phyloP scores from a whole-genome alignment of 371 early-diverging fungal species.

The Conidiobolus incongruus region DNA sequence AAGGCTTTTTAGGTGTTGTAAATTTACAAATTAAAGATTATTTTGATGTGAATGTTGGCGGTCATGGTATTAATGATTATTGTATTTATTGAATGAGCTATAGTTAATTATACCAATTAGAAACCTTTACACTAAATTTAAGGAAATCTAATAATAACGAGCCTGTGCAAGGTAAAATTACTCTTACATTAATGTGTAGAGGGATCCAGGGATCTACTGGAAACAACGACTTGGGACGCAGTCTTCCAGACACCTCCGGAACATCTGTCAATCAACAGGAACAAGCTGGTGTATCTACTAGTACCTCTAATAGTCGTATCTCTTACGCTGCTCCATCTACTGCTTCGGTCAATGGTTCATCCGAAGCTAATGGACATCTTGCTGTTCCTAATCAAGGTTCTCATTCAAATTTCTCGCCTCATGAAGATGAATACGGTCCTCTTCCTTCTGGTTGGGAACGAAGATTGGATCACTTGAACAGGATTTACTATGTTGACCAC shows the following conservation, averaged over 20 bases:
- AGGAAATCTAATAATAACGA: slow-evolving; percentile 61
- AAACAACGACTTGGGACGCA: slow-evolving; percentile 1
- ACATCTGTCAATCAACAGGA: slow-evolving; percentile 1
- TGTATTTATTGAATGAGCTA: no score
- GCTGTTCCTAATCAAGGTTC: slow-evolving; percentile 3
- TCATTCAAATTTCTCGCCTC: slow-evolving; percentile 13
- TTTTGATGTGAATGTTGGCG: slow-evolving; percentile 45
- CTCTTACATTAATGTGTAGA: slow-evolving; percentile 26
- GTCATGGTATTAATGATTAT: no score
- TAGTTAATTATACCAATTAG: no score
- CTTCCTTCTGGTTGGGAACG: slow-evolving; percentile 52
- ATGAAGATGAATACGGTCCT: slow-evolving; percentile 31
- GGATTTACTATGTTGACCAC: slow-evolving; percentile 51
- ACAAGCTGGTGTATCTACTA: background rate
- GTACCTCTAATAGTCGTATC: background rate
- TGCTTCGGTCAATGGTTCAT: slow-evolving; percentile 8
- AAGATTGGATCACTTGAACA: slow-evolving; percentile 34
- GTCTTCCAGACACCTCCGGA: slow-evolving; percentile 7
- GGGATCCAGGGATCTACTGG: background rate
- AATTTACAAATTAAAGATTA: slow-evolving; percentile 62
- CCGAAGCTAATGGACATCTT: slow-evolving; percentile 6
- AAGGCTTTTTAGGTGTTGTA: slow-evolving; percentile 86
- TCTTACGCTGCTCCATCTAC: slow-evolving; percentile 5
- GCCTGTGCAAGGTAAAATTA: slow-evolving; percentile 63
- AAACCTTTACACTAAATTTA: slow-evolving; percentile 66